phyloP scores from a whole-genome alignment of 805 yeast species.

The Zygoascus bituminiphila region DNA sequence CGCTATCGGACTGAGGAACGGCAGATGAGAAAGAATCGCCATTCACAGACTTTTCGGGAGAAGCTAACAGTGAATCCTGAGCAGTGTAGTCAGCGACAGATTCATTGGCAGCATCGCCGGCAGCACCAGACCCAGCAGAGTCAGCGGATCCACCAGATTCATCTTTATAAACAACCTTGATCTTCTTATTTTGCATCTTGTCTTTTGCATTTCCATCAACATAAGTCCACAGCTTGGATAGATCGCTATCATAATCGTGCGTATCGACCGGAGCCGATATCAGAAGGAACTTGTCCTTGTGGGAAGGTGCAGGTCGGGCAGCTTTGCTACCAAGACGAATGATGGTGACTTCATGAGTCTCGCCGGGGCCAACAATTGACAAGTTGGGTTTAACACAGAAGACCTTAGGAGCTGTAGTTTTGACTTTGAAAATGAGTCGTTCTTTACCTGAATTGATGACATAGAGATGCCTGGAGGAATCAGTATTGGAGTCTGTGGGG shows the following conservation, averaged over 20 bases:
- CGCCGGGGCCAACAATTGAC: slow-evolving; percentile 67
- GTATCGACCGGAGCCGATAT: slow-evolving; percentile 71
- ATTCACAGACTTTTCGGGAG: not conserved
- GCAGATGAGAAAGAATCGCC: not conserved
- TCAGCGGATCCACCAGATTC: slow-evolving; percentile 6
- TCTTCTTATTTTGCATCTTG: slow-evolving; percentile 40
- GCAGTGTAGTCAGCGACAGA: slow-evolving; percentile 6
- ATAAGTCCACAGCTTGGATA: slow-evolving; percentile 58
- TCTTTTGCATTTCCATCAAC: slow-evolving; percentile 40
- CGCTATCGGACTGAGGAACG: not conserved
- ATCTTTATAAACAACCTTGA: slow-evolving; percentile 49
- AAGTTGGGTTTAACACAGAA: slow-evolving; percentile 96
- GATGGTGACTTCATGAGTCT: slow-evolving; percentile 59
- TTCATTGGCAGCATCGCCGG: slow-evolving; percentile 12
- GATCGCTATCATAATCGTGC: slow-evolving; percentile 39
- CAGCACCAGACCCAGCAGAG: slow-evolving; percentile 17
- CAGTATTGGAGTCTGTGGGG: not conserved
- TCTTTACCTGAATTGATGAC: slow-evolving; percentile 38
- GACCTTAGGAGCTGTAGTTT: slow-evolving; percentile 94
- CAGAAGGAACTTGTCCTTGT: slow-evolving; percentile 80
- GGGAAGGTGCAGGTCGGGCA: slow-evolving; percentile 42
- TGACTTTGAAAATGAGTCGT: slow-evolving; percentile 83
- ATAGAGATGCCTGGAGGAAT: not conserved
- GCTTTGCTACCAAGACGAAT: slow-evolving; percentile 80
- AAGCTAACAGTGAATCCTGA: not conserved